Conservation (phyloP, 768 basidiomycete species). For the Pleurotus cornucopiae region DNA sequence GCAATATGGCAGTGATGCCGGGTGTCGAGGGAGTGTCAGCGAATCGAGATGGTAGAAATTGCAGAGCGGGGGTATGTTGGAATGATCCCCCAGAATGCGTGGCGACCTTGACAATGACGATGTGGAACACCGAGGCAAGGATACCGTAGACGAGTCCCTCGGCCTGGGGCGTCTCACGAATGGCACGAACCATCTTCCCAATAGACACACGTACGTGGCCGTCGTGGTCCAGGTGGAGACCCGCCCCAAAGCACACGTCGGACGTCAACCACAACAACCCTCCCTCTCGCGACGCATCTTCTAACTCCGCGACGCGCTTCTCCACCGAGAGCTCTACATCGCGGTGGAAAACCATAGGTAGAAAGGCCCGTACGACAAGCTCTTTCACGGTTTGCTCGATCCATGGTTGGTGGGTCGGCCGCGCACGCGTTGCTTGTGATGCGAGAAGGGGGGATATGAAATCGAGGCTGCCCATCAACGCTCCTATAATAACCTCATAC, state of each 20-base stretch:
- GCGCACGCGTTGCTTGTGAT: slow-evolving; percentile 5
- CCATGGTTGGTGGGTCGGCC: not conserved
- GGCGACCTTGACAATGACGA: slow-evolving; percentile 14
- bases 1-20: slow-evolving; percentile 12
- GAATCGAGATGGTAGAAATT: slow-evolving; percentile 1
- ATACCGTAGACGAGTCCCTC: slow-evolving; percentile 9
- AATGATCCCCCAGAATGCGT: not conserved
- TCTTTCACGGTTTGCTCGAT: not conserved
- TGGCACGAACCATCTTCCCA: not conserved
- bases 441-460: slow-evolving; percentile 1
- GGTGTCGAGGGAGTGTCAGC: slow-evolving; percentile 9
- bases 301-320: not conserved
- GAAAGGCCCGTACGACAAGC: not conserved
- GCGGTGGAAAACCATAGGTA: not conserved
- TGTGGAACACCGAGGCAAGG: slow-evolving; percentile 17
- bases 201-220: slow-evolving; percentile 3
- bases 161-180: not conserved
- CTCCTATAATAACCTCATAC: slow-evolving; percentile 12
- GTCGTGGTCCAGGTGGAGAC: slow-evolving; percentile 18
- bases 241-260: slow-evolving; percentile 10
- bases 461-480: not conserved
- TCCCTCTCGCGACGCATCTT: not conserved
- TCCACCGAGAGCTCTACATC: not conserved
- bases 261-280: not conserved
- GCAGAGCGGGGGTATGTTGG: not conserved